A percentile compares a stretch with the other conserved stretches of the same genome.
Conservation (phyloP, 176 grass and related monocot genomes). For the Pharus latifolius region DNA sequence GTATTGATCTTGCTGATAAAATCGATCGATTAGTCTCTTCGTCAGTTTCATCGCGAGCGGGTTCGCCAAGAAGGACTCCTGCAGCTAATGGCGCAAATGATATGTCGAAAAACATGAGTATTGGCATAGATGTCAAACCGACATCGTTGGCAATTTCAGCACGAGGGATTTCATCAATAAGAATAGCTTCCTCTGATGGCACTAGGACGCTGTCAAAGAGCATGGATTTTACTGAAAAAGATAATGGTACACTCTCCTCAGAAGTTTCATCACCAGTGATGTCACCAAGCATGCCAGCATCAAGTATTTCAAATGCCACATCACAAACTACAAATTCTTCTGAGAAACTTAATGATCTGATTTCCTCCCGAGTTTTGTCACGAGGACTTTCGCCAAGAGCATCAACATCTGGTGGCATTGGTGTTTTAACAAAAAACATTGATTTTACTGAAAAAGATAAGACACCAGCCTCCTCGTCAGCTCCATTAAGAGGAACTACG, state of each 20-base stretch:
- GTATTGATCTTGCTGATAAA: constrained; percentile 49
- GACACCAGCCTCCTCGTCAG: constrained; percentile 19
- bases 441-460: constrained; percentile 35
- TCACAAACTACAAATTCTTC: constrained; percentile 22
- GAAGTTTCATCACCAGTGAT: constrained; percentile 21
- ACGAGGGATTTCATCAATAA: constrained; percentile 11
- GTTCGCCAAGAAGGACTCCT: constrained; percentile 28
- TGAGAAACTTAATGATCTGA: constrained; percentile 12
- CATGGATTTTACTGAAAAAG: constrained; percentile 32
- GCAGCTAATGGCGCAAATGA: constrained; percentile 12
- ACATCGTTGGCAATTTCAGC: constrained; percentile 18
- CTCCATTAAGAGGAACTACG: constrained; percentile 30
- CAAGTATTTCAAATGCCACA: constrained; percentile 28
- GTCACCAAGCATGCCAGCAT: constrained; percentile 17
- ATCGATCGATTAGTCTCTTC: constrained; percentile 32
- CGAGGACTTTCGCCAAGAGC: constrained; percentile 36
- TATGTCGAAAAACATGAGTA: neutral
- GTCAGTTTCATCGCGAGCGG: neutral
- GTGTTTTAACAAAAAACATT: neutral
- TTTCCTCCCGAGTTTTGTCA: constrained; percentile 15
- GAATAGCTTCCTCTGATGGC: constrained; percentile 7
- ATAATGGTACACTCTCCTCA: neutral
- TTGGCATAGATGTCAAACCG: constrained; percentile 23
- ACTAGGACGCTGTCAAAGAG: constrained; percentile 11
- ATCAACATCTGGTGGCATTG: constrained; percentile 20